phyloP scores from a whole-genome alignment of 2,329 filamentous ascomycete genomes.

The Xylaria polymorpha region DNA sequence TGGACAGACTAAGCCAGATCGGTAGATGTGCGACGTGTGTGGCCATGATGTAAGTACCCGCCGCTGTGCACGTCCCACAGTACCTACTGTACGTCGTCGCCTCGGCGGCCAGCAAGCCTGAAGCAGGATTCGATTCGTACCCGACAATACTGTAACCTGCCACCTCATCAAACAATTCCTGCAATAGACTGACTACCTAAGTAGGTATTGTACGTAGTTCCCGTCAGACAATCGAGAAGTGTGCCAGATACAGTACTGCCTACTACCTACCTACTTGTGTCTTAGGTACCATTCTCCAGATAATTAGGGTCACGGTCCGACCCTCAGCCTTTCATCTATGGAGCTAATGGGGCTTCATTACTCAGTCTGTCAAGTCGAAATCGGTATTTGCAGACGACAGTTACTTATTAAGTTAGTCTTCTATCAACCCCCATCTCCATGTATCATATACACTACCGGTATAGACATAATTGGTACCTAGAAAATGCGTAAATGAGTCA shows the following conservation, averaged over 20 bases:
- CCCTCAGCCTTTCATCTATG: not conserved
- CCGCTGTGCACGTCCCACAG: constrained; percentile 1
- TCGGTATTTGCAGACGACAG: too few species aligned
- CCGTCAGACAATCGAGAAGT: not conserved
- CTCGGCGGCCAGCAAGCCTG: not conserved
- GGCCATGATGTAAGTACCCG: not conserved
- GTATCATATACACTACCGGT: not conserved
- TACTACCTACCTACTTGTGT: too few species aligned
- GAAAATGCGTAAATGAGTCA: not conserved
- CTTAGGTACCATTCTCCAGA: not conserved
- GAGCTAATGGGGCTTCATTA: not conserved
- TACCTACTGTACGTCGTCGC: not conserved
- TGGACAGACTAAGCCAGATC: not conserved
- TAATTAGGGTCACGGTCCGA: not conserved
- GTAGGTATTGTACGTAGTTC: not conserved
- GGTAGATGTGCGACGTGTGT: not conserved
- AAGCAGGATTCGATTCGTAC: not conserved
- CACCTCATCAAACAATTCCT: constrained; percentile 18
- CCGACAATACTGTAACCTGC: constrained; percentile 4
- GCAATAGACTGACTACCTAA: not conserved
- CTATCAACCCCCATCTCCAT: too few species aligned
- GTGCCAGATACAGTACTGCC: not conserved
- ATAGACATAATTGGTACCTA: not conserved
- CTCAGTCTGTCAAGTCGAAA: not conserved
- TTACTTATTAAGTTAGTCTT: too few species aligned